A percentile compares a stretch with the other conserved stretches of the same genome.
These are phyloP conservation scores for Aurifilum marmelostoma DNA, from an alignment of 2,329 filamentous ascomycete genomes.

Conservation along the genomic window DNA sequence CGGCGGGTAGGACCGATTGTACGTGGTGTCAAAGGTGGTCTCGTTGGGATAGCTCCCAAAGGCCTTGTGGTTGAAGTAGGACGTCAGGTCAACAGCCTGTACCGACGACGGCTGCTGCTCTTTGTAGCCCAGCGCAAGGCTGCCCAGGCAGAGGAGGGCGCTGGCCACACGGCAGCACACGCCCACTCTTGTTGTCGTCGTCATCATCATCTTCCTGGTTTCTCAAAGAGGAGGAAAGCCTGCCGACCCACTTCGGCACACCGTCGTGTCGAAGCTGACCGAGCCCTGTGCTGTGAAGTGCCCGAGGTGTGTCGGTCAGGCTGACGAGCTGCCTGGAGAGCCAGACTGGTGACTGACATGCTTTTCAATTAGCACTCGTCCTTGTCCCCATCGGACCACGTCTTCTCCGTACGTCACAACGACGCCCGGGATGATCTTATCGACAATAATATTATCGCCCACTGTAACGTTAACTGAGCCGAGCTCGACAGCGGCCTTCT, in stretches of 20 bases:
- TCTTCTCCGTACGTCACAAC: too few species aligned
- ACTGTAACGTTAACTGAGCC: background rate
- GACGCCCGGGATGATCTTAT: background rate
- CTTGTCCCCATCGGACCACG: background rate
- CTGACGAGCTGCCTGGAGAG: background rate
- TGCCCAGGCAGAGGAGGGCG: conserved; percentile 14
- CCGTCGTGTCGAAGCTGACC: background rate
- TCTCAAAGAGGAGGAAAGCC: background rate
- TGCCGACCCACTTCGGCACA: background rate
- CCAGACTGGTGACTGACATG: background rate
- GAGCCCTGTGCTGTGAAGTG: background rate
- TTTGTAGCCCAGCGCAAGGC: conserved; percentile 11
- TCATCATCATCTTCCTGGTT: background rate
- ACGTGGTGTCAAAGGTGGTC: conserved; percentile 46
- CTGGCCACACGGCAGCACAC: conserved; percentile 1
- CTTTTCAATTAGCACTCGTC: background rate
- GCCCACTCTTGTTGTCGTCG: background rate
- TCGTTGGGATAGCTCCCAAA: conserved; percentile 50
- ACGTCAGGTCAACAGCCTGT: conserved; percentile 37
- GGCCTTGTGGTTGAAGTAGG: conserved; percentile 51
- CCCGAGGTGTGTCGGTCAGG: background rate
- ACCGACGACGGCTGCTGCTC: conserved; percentile 31
- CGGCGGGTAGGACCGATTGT: conserved; percentile 47
- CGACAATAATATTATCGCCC: background rate
- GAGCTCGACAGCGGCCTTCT: background rate